phyloP scores from a whole-genome alignment of 2,329 filamentous ascomycete species.

The Trichoderma oligosporum region DNA sequence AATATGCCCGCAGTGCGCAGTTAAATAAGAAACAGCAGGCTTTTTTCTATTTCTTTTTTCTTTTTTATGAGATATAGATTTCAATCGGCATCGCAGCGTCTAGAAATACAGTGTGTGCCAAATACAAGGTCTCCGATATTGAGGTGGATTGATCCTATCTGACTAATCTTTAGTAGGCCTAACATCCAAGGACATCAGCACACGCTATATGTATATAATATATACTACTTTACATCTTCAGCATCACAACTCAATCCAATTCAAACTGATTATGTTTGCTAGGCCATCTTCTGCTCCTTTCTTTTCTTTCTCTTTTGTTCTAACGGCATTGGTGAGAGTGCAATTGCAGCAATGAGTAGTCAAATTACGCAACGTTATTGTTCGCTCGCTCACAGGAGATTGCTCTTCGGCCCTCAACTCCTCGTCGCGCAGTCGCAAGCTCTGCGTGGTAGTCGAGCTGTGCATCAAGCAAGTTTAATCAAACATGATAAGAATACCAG shows the following conservation, averaged over 20 bases:
- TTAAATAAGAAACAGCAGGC: not conserved
- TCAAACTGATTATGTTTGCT: not conserved
- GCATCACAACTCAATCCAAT: not conserved
- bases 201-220: not conserved
- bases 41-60: not conserved
- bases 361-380: slow-evolving; percentile 33
- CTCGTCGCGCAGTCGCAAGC: slow-evolving; percentile 8
- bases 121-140: not conserved
- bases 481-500: slow-evolving; percentile 24
- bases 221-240: not conserved
- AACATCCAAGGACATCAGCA: too few species aligned
- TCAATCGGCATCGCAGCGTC: not conserved
- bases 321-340: not conserved
- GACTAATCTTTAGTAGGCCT: slow-evolving; percentile 9
- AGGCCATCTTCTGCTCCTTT: not conserved
- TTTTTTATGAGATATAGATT: not conserved
- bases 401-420: slow-evolving; percentile 17
- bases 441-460: slow-evolving; percentile 19
- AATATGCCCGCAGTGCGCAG: not conserved
- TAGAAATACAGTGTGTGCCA: not conserved
- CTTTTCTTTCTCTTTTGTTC: not conserved
- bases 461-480: slow-evolving; percentile 24
- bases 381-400: slow-evolving; percentile 23
- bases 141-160: not conserved
- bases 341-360: slow-evolving; percentile 30